Evolutionary conservation across 148 eudicot genomes (phyloP), one percentile per base, ranked within the genome.

Genomic region (Persicaria maculosa): DNA sequence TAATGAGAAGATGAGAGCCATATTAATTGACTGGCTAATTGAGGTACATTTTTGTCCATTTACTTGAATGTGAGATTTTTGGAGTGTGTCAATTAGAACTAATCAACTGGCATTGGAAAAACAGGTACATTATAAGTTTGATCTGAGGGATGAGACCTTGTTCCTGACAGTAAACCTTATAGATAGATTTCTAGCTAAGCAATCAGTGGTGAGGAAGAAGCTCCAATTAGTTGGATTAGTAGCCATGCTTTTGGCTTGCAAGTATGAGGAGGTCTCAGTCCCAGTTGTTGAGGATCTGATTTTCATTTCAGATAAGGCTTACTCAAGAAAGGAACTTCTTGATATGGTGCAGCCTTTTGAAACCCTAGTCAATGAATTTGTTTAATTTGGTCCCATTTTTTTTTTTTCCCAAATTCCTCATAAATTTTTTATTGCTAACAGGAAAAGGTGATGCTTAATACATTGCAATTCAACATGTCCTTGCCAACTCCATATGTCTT

Each of bases 61-160:
- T 17, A 44, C 19, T 43, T 43, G 14, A 43, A 16, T 68, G 4
- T 68, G 47, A 17, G n/a, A 10, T 52, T 16, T 16, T 16, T 52
- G 57, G 57, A 9, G 9, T 62, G 71, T 16, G 5, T 0, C 20
- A 0, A 68, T 68, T 9, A 44, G 50, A 68, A 68, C 4, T 75
- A 74, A 79, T 54, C 48, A 59, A 22, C 25, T 22, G 15, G 31
- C 67, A 59, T 22, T 59, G 31, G 67, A 59, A 59, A 31, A 59
- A 82, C 90, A 93, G 97, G 97, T 93, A 19, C 98, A 93, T 73
- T 86, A 93, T 78, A 93, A 93, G 72, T 93, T 93, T 76, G 97
- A 91, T 7, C 84, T 93, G 19, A 83, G 90, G 81, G 92, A 89
- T 4, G 98, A 93, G 80, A 93, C 97, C 0, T 72, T 93, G 14